phyloP scores from a whole-genome alignment of 164 flowering plant genomes.

The Berberis vulgaris region DNA sequence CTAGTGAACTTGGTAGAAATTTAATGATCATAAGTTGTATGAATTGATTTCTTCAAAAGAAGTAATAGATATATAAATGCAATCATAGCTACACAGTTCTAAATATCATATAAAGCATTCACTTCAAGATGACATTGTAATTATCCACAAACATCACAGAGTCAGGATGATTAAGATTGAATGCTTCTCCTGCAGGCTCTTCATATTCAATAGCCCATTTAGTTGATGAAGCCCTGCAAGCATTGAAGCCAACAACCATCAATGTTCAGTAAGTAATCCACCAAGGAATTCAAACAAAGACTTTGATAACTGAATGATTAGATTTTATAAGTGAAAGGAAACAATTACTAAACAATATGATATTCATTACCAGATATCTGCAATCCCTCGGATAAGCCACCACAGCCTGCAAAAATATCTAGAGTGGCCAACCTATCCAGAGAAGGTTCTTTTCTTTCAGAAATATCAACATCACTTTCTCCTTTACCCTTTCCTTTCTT shows the following conservation, averaged over 20 bases:
- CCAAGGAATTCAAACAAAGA: neutral
- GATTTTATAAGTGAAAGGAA: no score
- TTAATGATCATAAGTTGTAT: no score
- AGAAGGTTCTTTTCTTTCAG: conserved; percentile 17
- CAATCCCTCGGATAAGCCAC: conserved; percentile 90
- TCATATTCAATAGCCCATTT: conserved; percentile 99
- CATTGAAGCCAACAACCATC: conserved; percentile 7
- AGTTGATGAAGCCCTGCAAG: conserved; percentile 51
- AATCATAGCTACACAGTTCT: neutral
- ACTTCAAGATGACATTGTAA: conserved; percentile 92
- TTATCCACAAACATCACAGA: conserved; percentile 55
- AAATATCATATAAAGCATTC: neutral
- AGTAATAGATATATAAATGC: neutral
- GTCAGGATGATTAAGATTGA: conserved; percentile 73
- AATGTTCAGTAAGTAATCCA: neutral
- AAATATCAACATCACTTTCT: conserved; percentile 26
- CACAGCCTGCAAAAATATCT: conserved; percentile 99
- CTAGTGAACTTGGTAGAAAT: no score
- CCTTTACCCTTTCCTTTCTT: conserved; percentile 72
- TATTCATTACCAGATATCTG: conserved; percentile 55
- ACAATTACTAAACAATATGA: neutral
- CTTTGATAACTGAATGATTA: neutral
- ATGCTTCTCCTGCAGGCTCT: conserved; percentile 89
- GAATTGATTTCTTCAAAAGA: no score
- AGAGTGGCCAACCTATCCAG: conserved; percentile 52